phyloP scores from a whole-genome alignment of 345 rosid species.

The Lepidium didymum region DNA sequence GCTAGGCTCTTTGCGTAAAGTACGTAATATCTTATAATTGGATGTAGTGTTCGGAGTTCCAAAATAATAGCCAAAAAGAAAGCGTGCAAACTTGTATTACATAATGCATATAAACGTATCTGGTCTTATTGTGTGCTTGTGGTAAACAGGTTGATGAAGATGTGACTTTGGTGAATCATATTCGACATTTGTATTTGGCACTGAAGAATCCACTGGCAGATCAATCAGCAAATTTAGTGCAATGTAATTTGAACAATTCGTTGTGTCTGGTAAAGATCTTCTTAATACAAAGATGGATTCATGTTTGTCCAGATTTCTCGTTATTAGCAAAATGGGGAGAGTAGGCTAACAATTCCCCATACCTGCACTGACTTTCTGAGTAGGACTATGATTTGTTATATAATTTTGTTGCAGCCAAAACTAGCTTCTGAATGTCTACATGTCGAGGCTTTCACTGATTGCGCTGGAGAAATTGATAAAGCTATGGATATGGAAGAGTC shows the following conservation, averaged over 20 bases:
- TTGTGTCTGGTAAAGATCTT: constrained; percentile 42
- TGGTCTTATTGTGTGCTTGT: constrained; percentile 16
- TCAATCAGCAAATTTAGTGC: constrained; percentile 35
- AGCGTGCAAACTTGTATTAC: background rate
- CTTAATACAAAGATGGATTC: background rate
- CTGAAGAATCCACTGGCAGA: constrained; percentile 48
- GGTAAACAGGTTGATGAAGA: constrained; percentile 66
- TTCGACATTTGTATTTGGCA: constrained; percentile 52
- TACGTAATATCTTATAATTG: constrained; percentile 32
- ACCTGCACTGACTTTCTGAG: constrained; percentile 2
- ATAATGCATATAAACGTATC: background rate
- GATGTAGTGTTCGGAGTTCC: background rate
- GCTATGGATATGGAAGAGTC: constrained; percentile 31
- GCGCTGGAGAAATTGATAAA: constrained; percentile 34
- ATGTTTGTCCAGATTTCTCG: background rate
- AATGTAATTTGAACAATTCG: constrained; percentile 38
- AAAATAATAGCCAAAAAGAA: background rate
- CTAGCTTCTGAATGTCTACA: constrained; percentile 34
- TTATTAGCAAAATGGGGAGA: background rate
- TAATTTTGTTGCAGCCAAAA: constrained; percentile 42
- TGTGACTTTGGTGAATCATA: constrained; percentile 50
- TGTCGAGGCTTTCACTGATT: constrained; percentile 33
- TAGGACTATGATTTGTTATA: constrained; percentile 10
- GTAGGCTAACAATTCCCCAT: background rate
- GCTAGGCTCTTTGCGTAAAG: constrained; percentile 72